Percentiles rank a stretch among this genome's conserved stretches.
These are phyloP conservation scores for Ophiosphaerella herpotricha DNA, from an alignment of 2,329 filamentous ascomycete genomes.

Conservation along the genomic window DNA sequence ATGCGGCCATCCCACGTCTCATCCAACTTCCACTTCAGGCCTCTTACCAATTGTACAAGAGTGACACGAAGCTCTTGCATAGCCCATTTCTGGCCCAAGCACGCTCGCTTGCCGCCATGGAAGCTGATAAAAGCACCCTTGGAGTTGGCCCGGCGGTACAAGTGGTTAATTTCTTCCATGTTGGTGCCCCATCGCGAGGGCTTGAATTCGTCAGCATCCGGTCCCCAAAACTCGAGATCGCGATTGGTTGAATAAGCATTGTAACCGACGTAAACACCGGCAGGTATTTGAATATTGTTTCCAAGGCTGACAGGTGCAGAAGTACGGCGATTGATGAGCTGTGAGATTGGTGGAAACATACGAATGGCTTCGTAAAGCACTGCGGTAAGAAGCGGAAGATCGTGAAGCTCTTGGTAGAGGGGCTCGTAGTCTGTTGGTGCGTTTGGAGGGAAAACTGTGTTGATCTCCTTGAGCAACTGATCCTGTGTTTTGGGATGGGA, in stretches of 20 bases:
- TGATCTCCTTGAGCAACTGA: slow-evolving; percentile 23
- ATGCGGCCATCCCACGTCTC: slow-evolving; percentile 35
- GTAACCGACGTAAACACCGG: slow-evolving; percentile 32
- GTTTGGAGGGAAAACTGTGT: slow-evolving; percentile 15
- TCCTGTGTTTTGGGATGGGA: slow-evolving; percentile 24
- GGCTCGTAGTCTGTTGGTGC: slow-evolving; percentile 22
- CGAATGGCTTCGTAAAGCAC: slow-evolving; percentile 55
- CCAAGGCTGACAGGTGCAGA: slow-evolving; percentile 34
- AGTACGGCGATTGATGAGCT: slow-evolving; percentile 54
- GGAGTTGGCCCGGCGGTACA: slow-evolving; percentile 43
- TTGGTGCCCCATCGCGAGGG: slow-evolving; percentile 48
- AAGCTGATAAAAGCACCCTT: slow-evolving; percentile 51
- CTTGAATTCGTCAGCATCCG: slow-evolving; percentile 41
- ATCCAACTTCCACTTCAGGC: slow-evolving; percentile 28
- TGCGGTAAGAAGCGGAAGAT: slow-evolving; percentile 51
- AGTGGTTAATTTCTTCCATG: slow-evolving; percentile 41
- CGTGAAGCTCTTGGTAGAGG: slow-evolving; percentile 31
- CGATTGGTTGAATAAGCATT: slow-evolving; percentile 35
- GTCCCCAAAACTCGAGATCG: slow-evolving; percentile 32
- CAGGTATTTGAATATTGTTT: slow-evolving; percentile 22
- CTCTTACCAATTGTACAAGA: slow-evolving; percentile 33
- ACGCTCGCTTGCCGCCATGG: slow-evolving; percentile 48
- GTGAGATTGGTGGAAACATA: slow-evolving; percentile 55
- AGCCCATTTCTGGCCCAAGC: slow-evolving; percentile 50
- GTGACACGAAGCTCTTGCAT: slow-evolving; percentile 46